A percentile compares a stretch with the other conserved stretches of the same genome.
Conservation (phyloP, 2,329 filamentous ascomycete genomes). For the Colletotrichum viniferum region DNA sequence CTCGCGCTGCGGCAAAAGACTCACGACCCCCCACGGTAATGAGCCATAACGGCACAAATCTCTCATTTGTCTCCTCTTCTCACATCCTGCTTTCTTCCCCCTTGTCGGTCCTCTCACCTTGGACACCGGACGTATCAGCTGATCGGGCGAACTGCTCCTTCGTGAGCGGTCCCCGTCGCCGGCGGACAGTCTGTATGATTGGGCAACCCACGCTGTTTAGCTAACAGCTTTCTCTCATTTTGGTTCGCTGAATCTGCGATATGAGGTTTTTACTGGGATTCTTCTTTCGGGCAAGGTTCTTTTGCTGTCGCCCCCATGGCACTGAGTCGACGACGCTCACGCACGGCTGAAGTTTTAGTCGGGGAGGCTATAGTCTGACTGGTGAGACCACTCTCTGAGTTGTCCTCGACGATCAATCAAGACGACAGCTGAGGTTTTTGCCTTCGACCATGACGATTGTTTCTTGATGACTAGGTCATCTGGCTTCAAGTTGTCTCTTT, state of each 20-base stretch:
- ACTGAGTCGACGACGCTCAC: not conserved
- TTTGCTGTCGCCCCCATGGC: not conserved
- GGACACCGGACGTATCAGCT: not conserved
- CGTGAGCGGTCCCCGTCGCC: not conserved
- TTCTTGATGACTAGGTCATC: conserved; percentile 9
- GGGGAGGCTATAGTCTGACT: not conserved
- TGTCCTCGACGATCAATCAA: not conserved
- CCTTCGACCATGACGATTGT: not conserved
- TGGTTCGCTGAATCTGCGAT: not conserved
- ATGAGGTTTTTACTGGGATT: not conserved
- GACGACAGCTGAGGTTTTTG: not conserved
- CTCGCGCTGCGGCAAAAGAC: not conserved
- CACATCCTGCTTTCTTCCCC: not conserved
- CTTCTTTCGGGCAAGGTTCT: not conserved
- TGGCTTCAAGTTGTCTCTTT: not conserved
- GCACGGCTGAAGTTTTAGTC: not conserved
- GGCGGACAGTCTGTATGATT: not conserved
- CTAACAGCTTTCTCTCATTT: conserved; percentile 4
- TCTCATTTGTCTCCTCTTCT: not conserved
- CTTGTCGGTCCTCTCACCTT: not conserved
- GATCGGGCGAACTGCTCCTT: conserved; percentile 5
- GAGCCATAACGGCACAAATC: not conserved
- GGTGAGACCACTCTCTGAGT: not conserved
- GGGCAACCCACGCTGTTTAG: conserved; percentile 4
- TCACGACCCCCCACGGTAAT: conserved; percentile 10